Evolutionary conservation across 495 filamentous ascomycete genomes (phyloP).

Genomic region (Aspergillus incahuasiensis): DNA sequence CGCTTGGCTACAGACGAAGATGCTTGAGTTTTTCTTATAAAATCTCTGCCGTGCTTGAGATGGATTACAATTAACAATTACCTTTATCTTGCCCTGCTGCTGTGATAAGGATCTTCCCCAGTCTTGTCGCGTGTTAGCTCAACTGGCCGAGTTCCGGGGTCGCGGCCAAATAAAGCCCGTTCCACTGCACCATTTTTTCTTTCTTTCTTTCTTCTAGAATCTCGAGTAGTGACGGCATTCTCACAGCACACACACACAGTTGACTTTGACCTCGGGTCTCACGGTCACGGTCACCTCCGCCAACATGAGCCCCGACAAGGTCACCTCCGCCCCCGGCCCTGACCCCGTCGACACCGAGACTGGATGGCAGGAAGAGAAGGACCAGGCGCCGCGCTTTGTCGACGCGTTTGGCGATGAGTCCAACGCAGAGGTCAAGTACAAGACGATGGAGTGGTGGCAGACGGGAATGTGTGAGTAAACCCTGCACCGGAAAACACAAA

Average conservation of each 20-base stretch:
- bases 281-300: not conserved
- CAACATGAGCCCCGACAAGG: not conserved
- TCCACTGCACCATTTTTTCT: not conserved
- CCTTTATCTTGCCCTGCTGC: not conserved
- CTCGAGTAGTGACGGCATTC: too few relatives aligned
- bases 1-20: constrained; percentile 31
- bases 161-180: not conserved
- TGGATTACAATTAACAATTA: constrained; percentile 7
- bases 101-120: not conserved
- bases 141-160: not conserved
- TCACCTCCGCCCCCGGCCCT: not conserved
- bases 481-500: not conserved
- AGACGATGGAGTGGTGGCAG: constrained; percentile 47
- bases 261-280: too few relatives aligned
- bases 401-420: constrained; percentile 44
- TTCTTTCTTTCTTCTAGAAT: not conserved
- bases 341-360: not conserved
- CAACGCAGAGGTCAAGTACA: constrained; percentile 43
- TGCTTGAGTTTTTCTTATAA: constrained; percentile 21
- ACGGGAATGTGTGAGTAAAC: constrained; percentile 30
- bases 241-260: too few relatives aligned
- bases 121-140: not conserved
- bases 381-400: constrained; percentile 2
- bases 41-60: constrained; percentile 33
- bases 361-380: not conserved